Percentiles rank a stretch among this genome's conserved stretches.
Conservation (phyloP, 306 rosid genomes). For the Begonia masoniana region DNA sequence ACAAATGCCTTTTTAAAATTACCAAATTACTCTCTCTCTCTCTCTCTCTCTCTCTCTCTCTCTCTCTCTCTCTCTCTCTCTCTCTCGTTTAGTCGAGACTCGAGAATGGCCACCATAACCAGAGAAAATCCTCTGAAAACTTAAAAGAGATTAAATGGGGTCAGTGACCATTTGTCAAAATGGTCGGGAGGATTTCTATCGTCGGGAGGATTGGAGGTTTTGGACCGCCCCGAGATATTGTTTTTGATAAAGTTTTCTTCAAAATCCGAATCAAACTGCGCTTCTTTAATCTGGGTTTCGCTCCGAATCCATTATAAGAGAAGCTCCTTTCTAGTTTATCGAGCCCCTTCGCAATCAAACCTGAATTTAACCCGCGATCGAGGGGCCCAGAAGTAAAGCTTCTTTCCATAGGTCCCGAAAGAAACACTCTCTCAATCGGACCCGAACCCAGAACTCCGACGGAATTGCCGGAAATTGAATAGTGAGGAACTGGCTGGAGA, state of each 20-base stretch:
- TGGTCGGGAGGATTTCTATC: conserved; percentile 10
- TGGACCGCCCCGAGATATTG: conserved; percentile 6
- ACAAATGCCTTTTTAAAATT: no score
- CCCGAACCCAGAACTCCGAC: conserved; percentile 12
- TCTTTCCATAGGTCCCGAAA: conserved; percentile 30
- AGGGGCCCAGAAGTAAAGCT: conserved; percentile 19
- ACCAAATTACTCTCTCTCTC: no score
- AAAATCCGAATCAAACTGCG: conserved; percentile 25
- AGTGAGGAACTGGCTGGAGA: conserved; percentile 29
- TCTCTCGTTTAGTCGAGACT: no score
- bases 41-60: no score
- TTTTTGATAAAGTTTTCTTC: conserved; percentile 17
- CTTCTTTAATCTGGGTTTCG: conserved; percentile 7
- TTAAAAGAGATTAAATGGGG: no score
- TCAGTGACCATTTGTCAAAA: no score
- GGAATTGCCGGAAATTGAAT: conserved; percentile 12
- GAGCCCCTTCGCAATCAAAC: conserved; percentile 15
- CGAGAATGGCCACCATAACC: no score
- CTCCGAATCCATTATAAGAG: conserved; percentile 8
- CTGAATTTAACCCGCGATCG: conserved; percentile 19
- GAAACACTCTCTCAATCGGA: conserved; percentile 30
- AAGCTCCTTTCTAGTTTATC: conserved; percentile 17
- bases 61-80: no score
- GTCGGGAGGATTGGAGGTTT: conserved; percentile 10
- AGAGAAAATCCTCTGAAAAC: no score